phyloP scores from a whole-genome alignment of 2,329 filamentous ascomycete species.

The Coniochaeta sp. region DNA sequence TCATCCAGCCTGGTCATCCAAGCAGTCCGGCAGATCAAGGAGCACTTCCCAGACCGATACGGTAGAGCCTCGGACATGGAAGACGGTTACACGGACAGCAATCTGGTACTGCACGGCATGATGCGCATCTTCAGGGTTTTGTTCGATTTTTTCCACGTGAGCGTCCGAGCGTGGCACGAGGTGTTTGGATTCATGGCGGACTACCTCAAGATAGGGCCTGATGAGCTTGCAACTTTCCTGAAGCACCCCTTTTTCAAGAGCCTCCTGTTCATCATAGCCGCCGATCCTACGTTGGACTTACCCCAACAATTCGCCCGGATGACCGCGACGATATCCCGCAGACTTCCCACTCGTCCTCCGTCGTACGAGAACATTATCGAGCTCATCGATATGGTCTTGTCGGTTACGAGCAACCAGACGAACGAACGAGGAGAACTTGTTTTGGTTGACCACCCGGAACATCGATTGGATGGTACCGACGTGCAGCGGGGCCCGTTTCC shows the following conservation, averaged over 20 bases:
- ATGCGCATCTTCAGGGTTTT: slow-evolving; percentile 45
- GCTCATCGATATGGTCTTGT: slow-evolving; percentile 38
- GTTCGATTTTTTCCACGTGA: slow-evolving; percentile 55
- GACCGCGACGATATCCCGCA: slow-evolving; percentile 42
- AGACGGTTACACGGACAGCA: slow-evolving; percentile 20
- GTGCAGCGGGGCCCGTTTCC: slow-evolving; percentile 27
- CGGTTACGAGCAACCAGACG: slow-evolving; percentile 22
- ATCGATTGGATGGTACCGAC: slow-evolving; percentile 28
- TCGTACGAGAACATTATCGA: slow-evolving; percentile 46
- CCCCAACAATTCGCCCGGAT: slow-evolving; percentile 48
- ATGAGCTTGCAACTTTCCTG: slow-evolving; percentile 52
- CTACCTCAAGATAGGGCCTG: slow-evolving; percentile 55
- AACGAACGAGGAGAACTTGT: slow-evolving; percentile 20
- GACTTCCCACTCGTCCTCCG: slow-evolving; percentile 40
- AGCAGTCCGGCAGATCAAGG: slow-evolving; percentile 46
- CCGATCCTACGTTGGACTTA: slow-evolving; percentile 47
- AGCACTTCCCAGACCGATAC: slow-evolving; percentile 38
- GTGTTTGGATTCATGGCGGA: slow-evolving; percentile 63
- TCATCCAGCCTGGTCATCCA: slow-evolving; percentile 42
- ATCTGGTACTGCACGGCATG: slow-evolving; percentile 26
- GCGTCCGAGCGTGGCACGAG: slow-evolving; percentile 65
- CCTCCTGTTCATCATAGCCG: slow-evolving; percentile 51
- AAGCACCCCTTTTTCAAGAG: slow-evolving; percentile 53
- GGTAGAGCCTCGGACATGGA: slow-evolving; percentile 22
- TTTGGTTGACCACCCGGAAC: slow-evolving; percentile 28